Percentiles rank a stretch among this genome's conserved stretches.
These are phyloP conservation scores for Phytopythium cucurbitacearum DNA, from an alignment of 352 stramenopile species.

Conservation along the genomic window DNA sequence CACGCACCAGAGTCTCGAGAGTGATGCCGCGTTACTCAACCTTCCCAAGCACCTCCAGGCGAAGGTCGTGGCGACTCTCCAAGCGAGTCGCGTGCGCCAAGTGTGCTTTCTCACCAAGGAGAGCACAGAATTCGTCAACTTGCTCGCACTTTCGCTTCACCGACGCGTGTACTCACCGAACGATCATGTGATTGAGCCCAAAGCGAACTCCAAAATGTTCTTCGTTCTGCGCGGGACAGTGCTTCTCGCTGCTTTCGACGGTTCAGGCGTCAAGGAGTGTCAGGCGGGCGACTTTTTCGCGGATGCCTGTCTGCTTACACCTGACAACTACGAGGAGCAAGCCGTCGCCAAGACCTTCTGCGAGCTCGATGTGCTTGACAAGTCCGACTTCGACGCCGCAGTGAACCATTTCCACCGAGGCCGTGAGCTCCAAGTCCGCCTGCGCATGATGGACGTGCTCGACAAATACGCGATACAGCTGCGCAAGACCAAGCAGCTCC, in stretches of 20 bases:
- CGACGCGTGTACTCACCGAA: slow-evolving; percentile 52
- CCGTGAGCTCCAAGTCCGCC: slow-evolving; percentile 15
- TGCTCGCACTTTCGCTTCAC: slow-evolving; percentile 38
- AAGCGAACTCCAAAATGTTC: slow-evolving; percentile 74
- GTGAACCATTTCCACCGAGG: slow-evolving; percentile 51
- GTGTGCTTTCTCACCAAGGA: slow-evolving; percentile 70
- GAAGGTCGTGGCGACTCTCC: slow-evolving; percentile 56
- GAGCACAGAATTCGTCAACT: slow-evolving; percentile 67
- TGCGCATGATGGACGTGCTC: slow-evolving; percentile 36
- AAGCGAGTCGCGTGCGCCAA: slow-evolving; percentile 56
- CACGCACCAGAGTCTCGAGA: slow-evolving; percentile 57
- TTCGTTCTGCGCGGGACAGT: slow-evolving; percentile 64
- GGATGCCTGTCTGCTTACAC: slow-evolving; percentile 47
- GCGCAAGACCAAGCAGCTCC: slow-evolving; percentile 71
- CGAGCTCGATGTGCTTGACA: slow-evolving; percentile 74
- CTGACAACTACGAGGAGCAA: slow-evolving; percentile 65
- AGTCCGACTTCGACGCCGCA: slow-evolving; percentile 51
- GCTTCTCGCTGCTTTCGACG: slow-evolving; percentile 42
- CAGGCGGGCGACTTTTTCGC: slow-evolving; percentile 68
- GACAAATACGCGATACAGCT: slow-evolving; percentile 61
- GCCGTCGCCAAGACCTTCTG: slow-evolving; percentile 75
- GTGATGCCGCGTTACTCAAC: slow-evolving; percentile 46
- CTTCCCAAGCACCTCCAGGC: slow-evolving; percentile 67
- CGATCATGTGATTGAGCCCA: slow-evolving; percentile 65
- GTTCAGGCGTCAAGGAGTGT: slow-evolving; percentile 43